Percentiles rank a stretch among this genome's conserved stretches.
These are phyloP conservation scores for Tetrahymena elliotti DNA, from an alignment of 73 alveolate species.

Conservation along the genomic window DNA sequence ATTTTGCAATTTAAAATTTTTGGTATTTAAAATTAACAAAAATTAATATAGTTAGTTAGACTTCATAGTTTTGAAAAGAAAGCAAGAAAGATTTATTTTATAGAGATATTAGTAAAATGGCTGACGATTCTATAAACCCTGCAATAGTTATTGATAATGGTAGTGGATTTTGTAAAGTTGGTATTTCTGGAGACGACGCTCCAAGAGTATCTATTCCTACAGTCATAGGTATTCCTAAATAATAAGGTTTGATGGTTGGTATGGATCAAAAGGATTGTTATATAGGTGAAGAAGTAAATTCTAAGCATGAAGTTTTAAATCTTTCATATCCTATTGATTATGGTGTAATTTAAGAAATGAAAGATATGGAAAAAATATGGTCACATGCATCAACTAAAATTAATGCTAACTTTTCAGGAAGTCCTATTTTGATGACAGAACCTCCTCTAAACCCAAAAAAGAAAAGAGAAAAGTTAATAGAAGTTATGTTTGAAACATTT, in stretches of 20 bases:
- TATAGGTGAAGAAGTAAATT: conserved; percentile 97
- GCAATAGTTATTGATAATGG: conserved; percentile 95
- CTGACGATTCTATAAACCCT: conserved; percentile 35
- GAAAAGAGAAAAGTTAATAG: conserved; percentile 67
- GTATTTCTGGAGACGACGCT: conserved; percentile 95
- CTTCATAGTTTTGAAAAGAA: background rate
- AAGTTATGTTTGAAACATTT: conserved; percentile 57
- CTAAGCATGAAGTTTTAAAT: conserved; percentile 82
- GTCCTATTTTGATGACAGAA: conserved; percentile 72
- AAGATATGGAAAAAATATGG: conserved; percentile 92
- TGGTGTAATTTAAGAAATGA: conserved; percentile 94
- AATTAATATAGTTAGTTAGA: background rate
- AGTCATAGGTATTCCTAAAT: conserved; percentile 85
- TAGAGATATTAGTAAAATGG: background rate
- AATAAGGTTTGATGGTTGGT: conserved; percentile 56
- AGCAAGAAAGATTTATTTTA: background rate
- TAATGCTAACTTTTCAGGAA: conserved; percentile 66
- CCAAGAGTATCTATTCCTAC: conserved; percentile 90
- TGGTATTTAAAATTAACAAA: background rate
- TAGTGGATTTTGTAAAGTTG: conserved; percentile 92
- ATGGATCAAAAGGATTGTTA: conserved; percentile 73
- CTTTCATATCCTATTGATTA: conserved; percentile 88
- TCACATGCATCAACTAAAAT: conserved; percentile 59
- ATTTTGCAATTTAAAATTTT: background rate
- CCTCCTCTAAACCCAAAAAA: conserved; percentile 63